phyloP scores from a whole-genome alignment of 2,329 filamentous ascomycete genomes.

The Colletotrichum cuscutae region DNA sequence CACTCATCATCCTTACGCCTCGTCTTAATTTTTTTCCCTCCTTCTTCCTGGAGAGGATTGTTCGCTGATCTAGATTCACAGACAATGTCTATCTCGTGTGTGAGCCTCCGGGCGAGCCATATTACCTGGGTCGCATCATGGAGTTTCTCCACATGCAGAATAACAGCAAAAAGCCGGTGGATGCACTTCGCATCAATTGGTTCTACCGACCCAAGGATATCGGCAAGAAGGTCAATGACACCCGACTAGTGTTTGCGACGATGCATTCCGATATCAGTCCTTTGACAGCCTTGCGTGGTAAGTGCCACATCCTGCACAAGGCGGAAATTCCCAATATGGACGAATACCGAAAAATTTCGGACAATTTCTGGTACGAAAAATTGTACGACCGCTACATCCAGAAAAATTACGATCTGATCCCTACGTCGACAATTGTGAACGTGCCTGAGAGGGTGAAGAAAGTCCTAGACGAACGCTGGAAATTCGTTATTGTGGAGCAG shows the following conservation, averaged over 20 bases:
- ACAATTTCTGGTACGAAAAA: conserved; percentile 97
- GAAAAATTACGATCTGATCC: conserved; percentile 96
- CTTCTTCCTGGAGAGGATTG: neutral
- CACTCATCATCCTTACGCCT: neutral
- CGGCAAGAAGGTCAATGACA: conserved; percentile 89
- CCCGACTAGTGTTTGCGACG: conserved; percentile 89
- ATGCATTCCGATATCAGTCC: conserved; percentile 99
- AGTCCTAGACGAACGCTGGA: conserved; percentile 95
- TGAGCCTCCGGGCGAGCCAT: conserved; percentile 96
- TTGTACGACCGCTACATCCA: conserved; percentile 98
- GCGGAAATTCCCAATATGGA: conserved; percentile 87
- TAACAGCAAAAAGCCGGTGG: conserved; percentile 77
- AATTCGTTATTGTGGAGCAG: conserved; percentile 93
- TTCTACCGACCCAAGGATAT: conserved; percentile 98
- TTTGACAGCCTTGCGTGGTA: conserved; percentile 89
- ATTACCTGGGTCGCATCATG: conserved; percentile 98
- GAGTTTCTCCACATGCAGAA: conserved; percentile 91
- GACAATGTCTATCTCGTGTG: conserved; percentile 94
- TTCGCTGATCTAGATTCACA: conserved; percentile 47
- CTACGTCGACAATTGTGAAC: conserved; percentile 92
- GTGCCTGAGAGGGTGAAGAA: conserved; percentile 95
- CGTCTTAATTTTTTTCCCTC: neutral
- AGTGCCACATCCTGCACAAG: conserved; percentile 90
- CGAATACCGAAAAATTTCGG: conserved; percentile 83
- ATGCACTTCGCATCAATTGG: conserved; percentile 95